These are phyloP conservation scores for Ceratocystiopsis minuta DNA, from an alignment of 2,329 filamentous ascomycete species.

Conservation along the genomic window DNA sequence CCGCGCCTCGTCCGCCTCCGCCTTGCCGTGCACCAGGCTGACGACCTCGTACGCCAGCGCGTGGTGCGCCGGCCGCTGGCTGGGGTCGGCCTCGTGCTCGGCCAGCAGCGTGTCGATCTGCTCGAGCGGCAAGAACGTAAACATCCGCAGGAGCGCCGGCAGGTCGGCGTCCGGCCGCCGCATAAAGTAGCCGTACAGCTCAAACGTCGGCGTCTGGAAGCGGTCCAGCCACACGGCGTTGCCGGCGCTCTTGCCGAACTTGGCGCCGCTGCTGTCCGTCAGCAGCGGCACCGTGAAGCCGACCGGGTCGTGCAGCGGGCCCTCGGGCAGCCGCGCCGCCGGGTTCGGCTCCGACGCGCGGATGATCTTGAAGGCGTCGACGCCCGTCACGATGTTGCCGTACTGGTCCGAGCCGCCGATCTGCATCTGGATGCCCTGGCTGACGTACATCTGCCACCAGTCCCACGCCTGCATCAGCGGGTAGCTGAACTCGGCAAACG, in stretches of 20 bases:
- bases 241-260: slow-evolving; percentile 87
- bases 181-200: slow-evolving; percentile 83
- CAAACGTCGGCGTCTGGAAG: slow-evolving; percentile 63
- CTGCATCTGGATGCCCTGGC: slow-evolving; percentile 57
- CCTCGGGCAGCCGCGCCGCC: slow-evolving; percentile 19
- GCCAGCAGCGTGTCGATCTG: slow-evolving; percentile 52
- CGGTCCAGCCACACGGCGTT: slow-evolving; percentile 88
- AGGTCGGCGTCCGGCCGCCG: slow-evolving; percentile 67
- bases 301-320: slow-evolving; percentile 40
- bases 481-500: slow-evolving; percentile 82
- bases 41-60: slow-evolving; percentile 67
- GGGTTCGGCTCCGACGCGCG: slow-evolving; percentile 35
- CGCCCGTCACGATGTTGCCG: slow-evolving; percentile 84
- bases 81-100: slow-evolving; percentile 47
- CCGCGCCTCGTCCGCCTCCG: slow-evolving; percentile 45
- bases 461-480: slow-evolving; percentile 92
- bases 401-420: slow-evolving; percentile 93
- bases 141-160: slow-evolving; percentile 64
- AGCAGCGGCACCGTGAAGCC: slow-evolving; percentile 85
- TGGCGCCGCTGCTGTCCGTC: slow-evolving; percentile 67
- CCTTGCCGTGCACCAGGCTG: slow-evolving; percentile 55
- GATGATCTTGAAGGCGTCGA: slow-evolving; percentile 67
- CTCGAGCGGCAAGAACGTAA: slow-evolving; percentile 67
- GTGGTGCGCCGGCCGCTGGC: slow-evolving; percentile 65
- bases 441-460: slow-evolving; percentile 71